phyloP scores from a whole-genome alignment of 1,139 yeast genomes.

The Debaryomyces coudertii region DNA sequence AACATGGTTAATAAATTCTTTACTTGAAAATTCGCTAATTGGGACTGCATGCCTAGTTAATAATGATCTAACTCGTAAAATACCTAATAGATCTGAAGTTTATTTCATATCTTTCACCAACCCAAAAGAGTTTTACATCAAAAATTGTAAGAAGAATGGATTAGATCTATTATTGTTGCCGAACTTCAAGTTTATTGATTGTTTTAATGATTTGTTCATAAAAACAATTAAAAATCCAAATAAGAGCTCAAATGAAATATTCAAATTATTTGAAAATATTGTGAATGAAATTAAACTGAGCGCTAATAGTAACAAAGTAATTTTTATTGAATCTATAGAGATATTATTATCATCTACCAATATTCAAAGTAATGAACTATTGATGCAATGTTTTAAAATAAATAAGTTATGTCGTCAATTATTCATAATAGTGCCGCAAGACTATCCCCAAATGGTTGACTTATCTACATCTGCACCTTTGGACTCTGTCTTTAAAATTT shows the following conservation, averaged over 20 bases:
- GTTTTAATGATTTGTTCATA: constrained; percentile 45
- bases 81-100: constrained; percentile 32
- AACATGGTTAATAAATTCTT: constrained; percentile 60
- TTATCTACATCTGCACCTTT: constrained; percentile 27
- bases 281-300: constrained; percentile 14
- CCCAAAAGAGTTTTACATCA: constrained; percentile 37
- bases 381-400: constrained; percentile 38
- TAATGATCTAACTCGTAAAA: constrained; percentile 31
- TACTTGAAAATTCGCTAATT: constrained; percentile 47
- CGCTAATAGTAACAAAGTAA: constrained; percentile 25
- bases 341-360: constrained; percentile 48
- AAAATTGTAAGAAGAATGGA: constrained; percentile 48
- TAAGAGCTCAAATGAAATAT: constrained; percentile 21
- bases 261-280: constrained; percentile 27
- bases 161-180: constrained; percentile 33
- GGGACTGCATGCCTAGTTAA: constrained; percentile 46
- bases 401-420: constrained; percentile 39
- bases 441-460: constrained; percentile 44
- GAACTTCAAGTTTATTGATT: constrained; percentile 48
- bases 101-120: constrained; percentile 48
- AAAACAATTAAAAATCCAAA: constrained; percentile 28
- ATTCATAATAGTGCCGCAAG: constrained; percentile 38
- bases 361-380: constrained; percentile 34
- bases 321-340: constrained; percentile 55
- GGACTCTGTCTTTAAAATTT: constrained; percentile 41